These are phyloP conservation scores for Colletotrichum godetiae DNA, from an alignment of 2,329 filamentous ascomycete species.

Conservation along the genomic window DNA sequence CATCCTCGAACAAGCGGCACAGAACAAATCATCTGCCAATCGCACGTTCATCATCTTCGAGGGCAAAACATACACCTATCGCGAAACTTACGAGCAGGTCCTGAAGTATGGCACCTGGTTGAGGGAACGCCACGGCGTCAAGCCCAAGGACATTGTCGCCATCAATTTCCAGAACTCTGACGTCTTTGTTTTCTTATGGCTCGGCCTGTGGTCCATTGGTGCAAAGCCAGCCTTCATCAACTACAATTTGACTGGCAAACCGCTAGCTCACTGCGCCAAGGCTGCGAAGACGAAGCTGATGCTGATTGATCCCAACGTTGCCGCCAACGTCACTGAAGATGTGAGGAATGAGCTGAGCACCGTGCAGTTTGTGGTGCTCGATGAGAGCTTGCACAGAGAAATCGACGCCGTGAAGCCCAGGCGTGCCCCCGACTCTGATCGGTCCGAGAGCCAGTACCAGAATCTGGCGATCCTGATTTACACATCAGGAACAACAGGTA, in stretches of 20 bases:
- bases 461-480: slow-evolving; percentile 82
- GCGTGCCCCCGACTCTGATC: slow-evolving; percentile 68
- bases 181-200: slow-evolving; percentile 79
- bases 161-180: slow-evolving; percentile 86
- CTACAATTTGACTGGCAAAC: slow-evolving; percentile 80
- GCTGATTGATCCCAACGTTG: slow-evolving; percentile 73
- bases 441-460: slow-evolving; percentile 60
- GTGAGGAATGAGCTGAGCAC: slow-evolving; percentile 61
- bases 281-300: slow-evolving; percentile 75
- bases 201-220: slow-evolving; percentile 86
- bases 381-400: slow-evolving; percentile 65
- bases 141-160: slow-evolving; percentile 80
- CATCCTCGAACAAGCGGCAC: slow-evolving; percentile 74
- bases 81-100: slow-evolving; percentile 76
- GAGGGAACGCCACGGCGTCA: slow-evolving; percentile 70
- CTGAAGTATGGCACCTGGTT: slow-evolving; percentile 83
- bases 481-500: slow-evolving; percentile 86
- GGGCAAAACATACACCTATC: slow-evolving; percentile 77
- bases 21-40: slow-evolving; percentile 60
- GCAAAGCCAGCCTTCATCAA: slow-evolving; percentile 89
- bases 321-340: slow-evolving; percentile 66
- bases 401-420: slow-evolving; percentile 62
- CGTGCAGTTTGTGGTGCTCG: slow-evolving; percentile 72
- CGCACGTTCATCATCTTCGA: slow-evolving; percentile 75
- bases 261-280: slow-evolving; percentile 79